phyloP scores from a whole-genome alignment of 192 early-diverging fungal species.

The Entomortierella parvispora region DNA sequence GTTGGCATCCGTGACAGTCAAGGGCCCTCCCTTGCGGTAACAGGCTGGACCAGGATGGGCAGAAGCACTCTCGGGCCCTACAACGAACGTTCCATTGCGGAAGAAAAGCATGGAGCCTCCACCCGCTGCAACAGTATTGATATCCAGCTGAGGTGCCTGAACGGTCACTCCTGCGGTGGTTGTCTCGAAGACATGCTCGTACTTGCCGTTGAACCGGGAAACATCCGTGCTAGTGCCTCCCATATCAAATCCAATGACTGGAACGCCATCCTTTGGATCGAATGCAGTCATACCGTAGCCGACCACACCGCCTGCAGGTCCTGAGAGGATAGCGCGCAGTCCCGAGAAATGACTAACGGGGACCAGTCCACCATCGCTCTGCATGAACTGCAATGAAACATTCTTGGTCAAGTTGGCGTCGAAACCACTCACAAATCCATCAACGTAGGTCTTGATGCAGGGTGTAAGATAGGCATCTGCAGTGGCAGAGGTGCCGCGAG shows the following conservation, averaged over 20 bases:
- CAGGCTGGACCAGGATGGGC: conserved; percentile 97
- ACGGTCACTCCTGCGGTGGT: conserved; percentile 92
- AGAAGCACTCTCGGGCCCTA: conserved; percentile 92
- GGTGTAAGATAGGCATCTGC: conserved; percentile 97
- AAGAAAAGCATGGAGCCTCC: conserved; percentile 94
- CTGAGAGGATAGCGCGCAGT: conserved; percentile 90
- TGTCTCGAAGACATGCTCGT: conserved; percentile 95
- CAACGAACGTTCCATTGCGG: conserved; percentile 92
- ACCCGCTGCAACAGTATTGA: conserved; percentile 96
- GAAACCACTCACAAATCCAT: conserved; percentile 90
- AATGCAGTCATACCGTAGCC: conserved; percentile 69
- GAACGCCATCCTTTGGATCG: conserved; percentile 54
- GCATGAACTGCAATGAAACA: conserved; percentile 91
- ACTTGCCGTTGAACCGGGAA: conserved; percentile 87
- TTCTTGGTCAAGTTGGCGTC: conserved; percentile 70
- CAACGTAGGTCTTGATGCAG: conserved; percentile 85
- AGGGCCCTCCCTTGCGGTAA: conserved; percentile 92
- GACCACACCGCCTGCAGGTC: conserved; percentile 96
- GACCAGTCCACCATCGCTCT: conserved; percentile 94
- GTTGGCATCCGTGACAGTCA: conserved; percentile 96
- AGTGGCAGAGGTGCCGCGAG: conserved; percentile 89
- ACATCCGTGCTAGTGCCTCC: conserved; percentile 94
- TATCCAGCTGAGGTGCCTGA: conserved; percentile 96
- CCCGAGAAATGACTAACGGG: conserved; percentile 89
- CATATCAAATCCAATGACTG: conserved; percentile 98